Evolutionary conservation across 768 basidiomycete genomes (phyloP).

Genomic region (Naematelia encephala): DNA sequence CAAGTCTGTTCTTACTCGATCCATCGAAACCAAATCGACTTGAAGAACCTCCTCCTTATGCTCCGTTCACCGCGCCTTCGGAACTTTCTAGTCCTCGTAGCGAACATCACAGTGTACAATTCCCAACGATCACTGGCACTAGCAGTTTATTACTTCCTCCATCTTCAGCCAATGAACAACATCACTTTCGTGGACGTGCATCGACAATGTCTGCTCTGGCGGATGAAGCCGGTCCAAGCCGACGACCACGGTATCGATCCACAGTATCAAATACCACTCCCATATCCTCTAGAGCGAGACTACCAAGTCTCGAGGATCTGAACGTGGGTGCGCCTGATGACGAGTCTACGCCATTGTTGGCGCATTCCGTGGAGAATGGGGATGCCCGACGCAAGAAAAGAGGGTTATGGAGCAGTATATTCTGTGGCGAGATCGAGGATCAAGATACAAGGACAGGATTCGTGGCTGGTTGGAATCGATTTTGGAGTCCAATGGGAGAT

Average conservation of each 20-base stretch:
- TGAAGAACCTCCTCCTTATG: slow-evolving; percentile 46
- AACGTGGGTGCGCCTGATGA: background rate
- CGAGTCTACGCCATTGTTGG: slow-evolving; percentile 29
- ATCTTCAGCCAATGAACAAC: background rate
- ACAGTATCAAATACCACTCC: background rate
- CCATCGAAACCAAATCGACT: slow-evolving; percentile 25
- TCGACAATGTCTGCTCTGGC: background rate
- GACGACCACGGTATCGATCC: background rate
- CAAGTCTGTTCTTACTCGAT: slow-evolving; percentile 39
- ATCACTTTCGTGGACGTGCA: background rate
- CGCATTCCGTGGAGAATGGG: background rate
- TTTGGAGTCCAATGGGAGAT: slow-evolving; percentile 31
- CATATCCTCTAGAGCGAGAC: background rate
- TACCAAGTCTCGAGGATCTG: background rate
- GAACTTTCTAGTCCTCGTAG: background rate
- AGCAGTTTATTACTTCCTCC: background rate
- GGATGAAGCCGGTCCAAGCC: background rate
- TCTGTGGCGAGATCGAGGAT: slow-evolving; percentile 37
- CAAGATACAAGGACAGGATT: slow-evolving; percentile 16
- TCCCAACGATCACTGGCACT: background rate
- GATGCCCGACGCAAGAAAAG: slow-evolving; percentile 2
- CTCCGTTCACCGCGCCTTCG: slow-evolving; percentile 12
- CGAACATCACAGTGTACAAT: background rate
- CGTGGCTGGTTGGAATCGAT: slow-evolving; percentile 34
- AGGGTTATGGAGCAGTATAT: slow-evolving; percentile 27